Base-by-base conservation (phyloP, 73 alveolate genomes). In the Paramecium tetraurelia region DNA sequence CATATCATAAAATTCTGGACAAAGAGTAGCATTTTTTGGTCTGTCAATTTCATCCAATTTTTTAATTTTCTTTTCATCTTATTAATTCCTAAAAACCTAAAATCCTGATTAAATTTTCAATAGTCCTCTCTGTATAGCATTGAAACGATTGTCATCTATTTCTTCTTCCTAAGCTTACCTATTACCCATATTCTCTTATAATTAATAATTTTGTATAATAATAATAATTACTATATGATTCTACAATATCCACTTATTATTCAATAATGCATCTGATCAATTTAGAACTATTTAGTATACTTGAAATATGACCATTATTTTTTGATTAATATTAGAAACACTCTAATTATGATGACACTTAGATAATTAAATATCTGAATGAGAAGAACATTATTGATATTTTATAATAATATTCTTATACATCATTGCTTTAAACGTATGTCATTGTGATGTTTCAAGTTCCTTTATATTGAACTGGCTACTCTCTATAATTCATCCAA, bases 11-110 rank as follows among this genome's bases (percentile, higher is more conserved):
- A 80, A 80, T 12, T 80, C 43, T 20, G 90, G 90, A 80, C 46
- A 80, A 21, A 46, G 29, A n/a, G 75, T 80, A n/a, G 90, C 90
- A 80, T 80, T 80, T 48, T 48, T 80, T 18, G 90, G 90, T 9
- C 76, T 27, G 46, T 80, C 90, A 7, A 80, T 43, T 24, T 40
- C 90, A 80, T 72, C 86, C 8, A 72, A 5, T 63, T 63, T 63
- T 63, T 31, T 31, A 21, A 63, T 63, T 8, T 63, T 63, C 48
- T 63, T 63, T 27, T 63, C 84, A 21, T 63, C 84, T 33, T 63
- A 63, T 33, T 63, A 29, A 63, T 63, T 63, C 46, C 84, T 27
- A 63, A 63, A 63, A 27, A 63, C 84, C 9, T 63, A 63, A 63
- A 63, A 63, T 63, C 84, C 84, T 12, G 84, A 63, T 63, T 63